Percentiles rank a stretch among this genome's conserved stretches.
Evolutionary conservation across 306 rosid species (phyloP).

Genomic region (Acacia melanoxylon): DNA sequence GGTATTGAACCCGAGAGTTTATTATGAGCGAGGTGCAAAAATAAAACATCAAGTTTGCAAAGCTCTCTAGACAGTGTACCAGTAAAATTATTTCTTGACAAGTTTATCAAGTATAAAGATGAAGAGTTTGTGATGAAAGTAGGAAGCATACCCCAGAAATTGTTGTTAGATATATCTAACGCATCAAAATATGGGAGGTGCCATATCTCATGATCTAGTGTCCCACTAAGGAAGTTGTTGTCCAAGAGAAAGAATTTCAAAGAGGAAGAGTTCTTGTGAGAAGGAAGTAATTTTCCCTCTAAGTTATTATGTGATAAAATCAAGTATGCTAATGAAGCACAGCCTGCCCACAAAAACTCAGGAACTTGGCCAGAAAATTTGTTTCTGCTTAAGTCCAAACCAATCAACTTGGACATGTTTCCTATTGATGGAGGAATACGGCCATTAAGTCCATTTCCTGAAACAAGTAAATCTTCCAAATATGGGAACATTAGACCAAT

Average conservation of each 20-base stretch:
- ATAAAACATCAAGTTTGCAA: background rate
- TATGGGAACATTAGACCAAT: background rate
- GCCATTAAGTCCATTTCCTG: background rate
- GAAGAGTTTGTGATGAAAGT: background rate
- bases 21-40: conserved; percentile 4
- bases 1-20: background rate
- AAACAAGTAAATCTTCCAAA: background rate
- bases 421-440: background rate
- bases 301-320: background rate
- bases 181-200: background rate
- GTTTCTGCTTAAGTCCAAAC: background rate
- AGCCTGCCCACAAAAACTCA: background rate
- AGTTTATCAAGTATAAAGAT: background rate
- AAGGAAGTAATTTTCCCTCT: background rate
- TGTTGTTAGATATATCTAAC: background rate
- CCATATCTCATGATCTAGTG: background rate
- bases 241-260: background rate
- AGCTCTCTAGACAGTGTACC: background rate
- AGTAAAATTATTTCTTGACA: background rate
- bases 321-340: background rate
- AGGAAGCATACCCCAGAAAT: background rate
- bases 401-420: background rate
- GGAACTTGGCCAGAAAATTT: background rate
- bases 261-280: background rate
- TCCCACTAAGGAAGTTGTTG: background rate